Conservation (phyloP, 306 rosid genomes). For the Lathyrus tuberosus region DNA sequence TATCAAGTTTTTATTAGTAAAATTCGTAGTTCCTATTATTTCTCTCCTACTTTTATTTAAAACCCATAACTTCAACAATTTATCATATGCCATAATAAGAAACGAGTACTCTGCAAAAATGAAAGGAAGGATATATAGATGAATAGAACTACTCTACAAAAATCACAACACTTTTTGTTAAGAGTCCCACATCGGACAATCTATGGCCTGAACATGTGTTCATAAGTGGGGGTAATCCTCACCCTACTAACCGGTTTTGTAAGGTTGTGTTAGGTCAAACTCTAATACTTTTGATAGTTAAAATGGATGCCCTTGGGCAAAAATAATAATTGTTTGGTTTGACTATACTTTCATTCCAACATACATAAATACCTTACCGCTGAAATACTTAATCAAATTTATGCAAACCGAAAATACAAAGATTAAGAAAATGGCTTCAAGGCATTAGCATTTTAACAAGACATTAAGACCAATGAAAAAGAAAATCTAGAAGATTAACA, state of each 20-base stretch:
- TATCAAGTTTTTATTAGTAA: background rate
- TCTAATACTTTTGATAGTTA: too few species aligned
- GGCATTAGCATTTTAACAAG: constrained; percentile 40
- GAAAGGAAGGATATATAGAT: constrained; percentile 25
- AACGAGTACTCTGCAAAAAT: background rate
- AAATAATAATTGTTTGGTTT: background rate
- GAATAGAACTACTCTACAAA: constrained; percentile 16
- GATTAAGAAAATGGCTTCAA: constrained; percentile 8
- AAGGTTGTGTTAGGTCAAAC: too few species aligned
- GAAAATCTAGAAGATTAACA: constrained; percentile 29
- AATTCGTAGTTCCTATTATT: background rate
- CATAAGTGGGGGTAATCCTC: too few species aligned
- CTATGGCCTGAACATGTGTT: too few species aligned
- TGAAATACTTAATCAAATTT: constrained; percentile 16
- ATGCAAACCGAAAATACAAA: constrained; percentile 8
- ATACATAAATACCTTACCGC: constrained; percentile 28
- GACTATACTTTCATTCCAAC: constrained; percentile 8
- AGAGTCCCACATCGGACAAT: too few species aligned
- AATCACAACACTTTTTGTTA: background rate
- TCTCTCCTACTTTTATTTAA: background rate
- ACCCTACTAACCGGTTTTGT: too few species aligned
- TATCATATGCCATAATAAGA: background rate
- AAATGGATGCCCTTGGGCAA: constrained; percentile 22
- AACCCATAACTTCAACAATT: background rate
- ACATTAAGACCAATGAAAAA: background rate